Evolutionary conservation across 2,329 filamentous ascomycete genomes (phyloP).

Genomic region (Scortechinia acanthostroma): DNA sequence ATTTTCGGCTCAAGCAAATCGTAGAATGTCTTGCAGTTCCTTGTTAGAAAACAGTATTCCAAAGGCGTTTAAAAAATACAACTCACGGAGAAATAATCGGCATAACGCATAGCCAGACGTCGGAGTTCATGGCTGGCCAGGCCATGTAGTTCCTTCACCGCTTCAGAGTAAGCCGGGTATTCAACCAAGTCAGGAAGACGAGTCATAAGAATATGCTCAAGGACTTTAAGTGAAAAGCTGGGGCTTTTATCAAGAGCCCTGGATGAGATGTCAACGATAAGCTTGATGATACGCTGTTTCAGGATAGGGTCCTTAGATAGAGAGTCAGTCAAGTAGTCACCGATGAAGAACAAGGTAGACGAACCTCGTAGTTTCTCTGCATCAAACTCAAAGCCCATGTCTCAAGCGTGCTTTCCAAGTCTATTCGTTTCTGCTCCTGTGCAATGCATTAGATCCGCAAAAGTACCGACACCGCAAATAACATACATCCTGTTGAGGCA

Average conservation of each 20-base stretch:
- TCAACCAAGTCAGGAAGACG: constrained; percentile 69
- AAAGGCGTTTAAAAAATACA: constrained; percentile 2
- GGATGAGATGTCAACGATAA: constrained; percentile 79
- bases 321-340: constrained; percentile 8
- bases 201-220: constrained; percentile 84
- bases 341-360: background rate
- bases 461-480: constrained; percentile 5
- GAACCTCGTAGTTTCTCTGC: constrained; percentile 60
- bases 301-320: constrained; percentile 67
- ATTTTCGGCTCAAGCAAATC: no score
- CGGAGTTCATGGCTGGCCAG: constrained; percentile 84
- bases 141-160: constrained; percentile 80
- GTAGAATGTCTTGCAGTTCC: constrained; percentile 10
- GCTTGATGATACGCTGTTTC: constrained; percentile 72
- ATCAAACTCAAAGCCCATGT: constrained; percentile 69
- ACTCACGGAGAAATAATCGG: constrained; percentile 76
- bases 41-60: constrained; percentile 5
- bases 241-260: constrained; percentile 71
- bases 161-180: constrained; percentile 72
- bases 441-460: no score
- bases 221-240: constrained; percentile 77
- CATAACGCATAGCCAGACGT: constrained; percentile 80
- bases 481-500: background rate
- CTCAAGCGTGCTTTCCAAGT: constrained; percentile 59
- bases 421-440: constrained; percentile 6